A percentile compares a stretch with the other conserved stretches of the same genome.
Conservation (phyloP, 805 yeast species). For the Candida namnaoensis region DNA sequence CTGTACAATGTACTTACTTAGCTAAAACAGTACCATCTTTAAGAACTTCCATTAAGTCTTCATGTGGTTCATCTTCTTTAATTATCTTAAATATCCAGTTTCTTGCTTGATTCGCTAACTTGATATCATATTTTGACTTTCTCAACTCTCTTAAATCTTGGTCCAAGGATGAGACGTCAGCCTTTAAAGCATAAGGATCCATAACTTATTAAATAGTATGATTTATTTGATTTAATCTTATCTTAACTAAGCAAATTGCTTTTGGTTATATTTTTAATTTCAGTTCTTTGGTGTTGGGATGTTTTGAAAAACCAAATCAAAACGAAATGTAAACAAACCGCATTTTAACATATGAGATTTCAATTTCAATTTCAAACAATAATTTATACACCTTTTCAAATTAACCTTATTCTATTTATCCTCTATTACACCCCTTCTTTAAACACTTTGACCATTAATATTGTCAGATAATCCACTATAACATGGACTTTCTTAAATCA, state of each 20-base stretch:
- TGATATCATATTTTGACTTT: constrained; percentile 36
- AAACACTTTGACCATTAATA: too few species aligned
- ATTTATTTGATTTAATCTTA: too few species aligned
- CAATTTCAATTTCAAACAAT: too few species aligned
- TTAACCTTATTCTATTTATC: too few species aligned
- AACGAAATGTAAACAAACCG: too few species aligned
- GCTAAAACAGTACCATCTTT: constrained; percentile 58
- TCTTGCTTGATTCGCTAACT: constrained; percentile 31
- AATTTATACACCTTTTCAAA: too few species aligned
- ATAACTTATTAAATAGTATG: background rate
- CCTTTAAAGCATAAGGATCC: constrained; percentile 17
- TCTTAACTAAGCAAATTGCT: too few species aligned
- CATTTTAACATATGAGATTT: too few species aligned
- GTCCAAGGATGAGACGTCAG: constrained; percentile 51
- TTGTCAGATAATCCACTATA: background rate
- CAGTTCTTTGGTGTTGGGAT: too few species aligned
- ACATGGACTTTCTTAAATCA: constrained; percentile 17
- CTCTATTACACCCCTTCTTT: too few species aligned
- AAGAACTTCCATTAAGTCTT: constrained; percentile 44
- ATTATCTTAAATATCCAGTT: constrained; percentile 44
- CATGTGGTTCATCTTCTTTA: constrained; percentile 21
- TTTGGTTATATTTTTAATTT: too few species aligned
- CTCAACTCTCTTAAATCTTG: constrained; percentile 49
- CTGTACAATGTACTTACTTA: constrained; percentile 12
- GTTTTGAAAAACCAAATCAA: too few species aligned